phyloP scores from a whole-genome alignment of 768 basidiomycete species.

The Amanita inopinata region DNA sequence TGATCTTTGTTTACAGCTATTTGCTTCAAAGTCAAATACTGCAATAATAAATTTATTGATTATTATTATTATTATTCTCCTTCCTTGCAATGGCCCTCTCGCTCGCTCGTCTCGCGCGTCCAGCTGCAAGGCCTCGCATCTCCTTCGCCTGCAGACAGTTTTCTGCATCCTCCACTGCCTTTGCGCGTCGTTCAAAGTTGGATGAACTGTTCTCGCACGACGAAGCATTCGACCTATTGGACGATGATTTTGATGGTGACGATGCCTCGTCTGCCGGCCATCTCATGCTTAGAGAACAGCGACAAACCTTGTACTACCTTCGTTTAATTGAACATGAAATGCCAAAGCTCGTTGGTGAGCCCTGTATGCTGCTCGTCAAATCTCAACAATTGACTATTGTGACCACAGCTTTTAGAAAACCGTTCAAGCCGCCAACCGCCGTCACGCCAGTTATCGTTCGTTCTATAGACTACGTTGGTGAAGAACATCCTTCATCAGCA shows the following conservation, averaged over 20 bases:
- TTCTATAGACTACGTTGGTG: conserved; percentile 68
- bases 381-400: conserved; percentile 8
- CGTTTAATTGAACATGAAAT: conserved; percentile 85
- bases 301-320: conserved; percentile 67
- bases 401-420: conserved; percentile 65
- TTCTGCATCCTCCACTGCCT: conserved; percentile 18
- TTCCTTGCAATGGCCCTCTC: not conserved
- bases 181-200: conserved; percentile 25
- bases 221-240: conserved; percentile 33
- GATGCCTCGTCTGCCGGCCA: conserved; percentile 69
- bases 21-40: too few relatives aligned
- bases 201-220: conserved; percentile 33
- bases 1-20: too few relatives aligned
- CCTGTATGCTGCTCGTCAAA: conserved; percentile 1
- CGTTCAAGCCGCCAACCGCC: conserved; percentile 58
- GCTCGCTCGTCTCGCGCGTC: conserved; percentile 5
- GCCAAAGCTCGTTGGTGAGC: conserved; percentile 72
- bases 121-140: conserved; percentile 3
- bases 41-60: too few relatives aligned
- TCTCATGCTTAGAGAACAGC: conserved; percentile 61
- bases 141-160: conserved; percentile 14
- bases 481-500: conserved; percentile 56
- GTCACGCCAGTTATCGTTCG: conserved; percentile 59
- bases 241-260: conserved; percentile 37
- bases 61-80: not conserved